phyloP scores from a whole-genome alignment of 345 rosid genomes.

The Salix purpurea region DNA sequence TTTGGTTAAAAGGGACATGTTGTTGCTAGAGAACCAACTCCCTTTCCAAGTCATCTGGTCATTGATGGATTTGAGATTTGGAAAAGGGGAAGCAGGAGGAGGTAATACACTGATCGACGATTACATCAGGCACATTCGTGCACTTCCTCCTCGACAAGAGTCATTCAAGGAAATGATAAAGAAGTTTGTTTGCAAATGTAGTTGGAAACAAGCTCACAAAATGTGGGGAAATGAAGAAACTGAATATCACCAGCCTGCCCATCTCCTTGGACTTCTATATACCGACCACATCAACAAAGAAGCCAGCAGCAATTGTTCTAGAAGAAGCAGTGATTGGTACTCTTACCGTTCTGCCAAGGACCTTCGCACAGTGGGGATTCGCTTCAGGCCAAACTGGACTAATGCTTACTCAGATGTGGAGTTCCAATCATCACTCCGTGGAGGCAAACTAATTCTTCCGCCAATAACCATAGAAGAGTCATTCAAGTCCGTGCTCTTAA shows the following conservation, averaged over 20 bases:
- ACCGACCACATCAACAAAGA: too few species aligned
- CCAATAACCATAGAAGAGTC: constrained; percentile 15
- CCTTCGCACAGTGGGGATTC: not conserved
- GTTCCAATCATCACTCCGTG: not conserved
- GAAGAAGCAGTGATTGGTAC: too few species aligned
- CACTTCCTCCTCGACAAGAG: too few species aligned
- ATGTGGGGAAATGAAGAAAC: too few species aligned
- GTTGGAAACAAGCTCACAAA: too few species aligned
- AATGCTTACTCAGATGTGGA: not conserved
- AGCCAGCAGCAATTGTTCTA: too few species aligned
- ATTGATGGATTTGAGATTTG: not conserved
- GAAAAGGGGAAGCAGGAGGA: not conserved
- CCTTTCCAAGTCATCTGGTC: constrained; percentile 18
- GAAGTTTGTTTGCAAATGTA: too few species aligned
- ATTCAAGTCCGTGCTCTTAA: constrained; percentile 12
- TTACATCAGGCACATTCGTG: not conserved
- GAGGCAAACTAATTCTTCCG: constrained; percentile 3
- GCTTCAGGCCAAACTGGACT: not conserved
- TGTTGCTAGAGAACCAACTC: constrained; percentile 28
- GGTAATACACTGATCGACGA: not conserved
- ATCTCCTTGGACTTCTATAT: constrained; percentile 1
- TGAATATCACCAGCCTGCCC: not conserved
- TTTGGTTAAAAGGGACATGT: constrained; percentile 10
- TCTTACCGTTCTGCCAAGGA: not conserved
- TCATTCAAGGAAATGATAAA: too few species aligned